Base-by-base conservation (phyloP, 179 eudicot species). In the Nepenthes alata region DNA sequence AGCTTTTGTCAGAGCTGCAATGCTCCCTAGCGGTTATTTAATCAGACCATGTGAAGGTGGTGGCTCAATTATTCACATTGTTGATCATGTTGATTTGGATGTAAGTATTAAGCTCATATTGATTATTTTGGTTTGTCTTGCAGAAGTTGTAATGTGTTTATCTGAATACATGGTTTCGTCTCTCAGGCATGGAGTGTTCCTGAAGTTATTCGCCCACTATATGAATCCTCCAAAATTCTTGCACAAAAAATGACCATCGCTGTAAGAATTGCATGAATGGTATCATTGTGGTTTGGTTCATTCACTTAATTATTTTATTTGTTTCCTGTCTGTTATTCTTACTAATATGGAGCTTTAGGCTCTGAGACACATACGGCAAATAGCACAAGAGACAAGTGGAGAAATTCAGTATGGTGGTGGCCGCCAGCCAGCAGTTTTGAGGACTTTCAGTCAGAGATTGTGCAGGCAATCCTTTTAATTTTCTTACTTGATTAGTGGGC, bases 201-300 rank as follows among this genome's bases (percentile, higher is more conserved):
- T 45, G 87, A 82, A 72, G 82, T 80, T 65, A 67, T 82, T 44
- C 72, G 87, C 55, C 84, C 87, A 55, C 82, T 82, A 36, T 82
- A 80, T 67, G 84, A 82, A 75, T 82, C 87, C 0, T 80, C 87
- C 52, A 77, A 77, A 69, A 75, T 80, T 59, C 74, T 82, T 57
- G 87, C 84, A 10, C 84, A 80, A 70, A 80, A 80, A 70, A 75
- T 77, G 80, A 82, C 87, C 35, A 64, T 80, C 45, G 87, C 87
- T 35, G 87, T 82, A 65, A 74, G 79, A 14, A 16, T 59, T 58
- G 37, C 54, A 50, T 36, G 12, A 6, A 10, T 56, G 11, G 7
- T 0, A 41, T 35, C 37, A 11, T 12, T 63, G n/a, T 5, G 14
- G 37, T 54, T n/a, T 37, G 53, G 45, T 11, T 62, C 45, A 41